A percentile compares a stretch with the other conserved stretches of the same genome.
phyloP scores from a whole-genome alignment of 2,329 filamentous ascomycete species.

The Neonectria neomacrospora region DNA sequence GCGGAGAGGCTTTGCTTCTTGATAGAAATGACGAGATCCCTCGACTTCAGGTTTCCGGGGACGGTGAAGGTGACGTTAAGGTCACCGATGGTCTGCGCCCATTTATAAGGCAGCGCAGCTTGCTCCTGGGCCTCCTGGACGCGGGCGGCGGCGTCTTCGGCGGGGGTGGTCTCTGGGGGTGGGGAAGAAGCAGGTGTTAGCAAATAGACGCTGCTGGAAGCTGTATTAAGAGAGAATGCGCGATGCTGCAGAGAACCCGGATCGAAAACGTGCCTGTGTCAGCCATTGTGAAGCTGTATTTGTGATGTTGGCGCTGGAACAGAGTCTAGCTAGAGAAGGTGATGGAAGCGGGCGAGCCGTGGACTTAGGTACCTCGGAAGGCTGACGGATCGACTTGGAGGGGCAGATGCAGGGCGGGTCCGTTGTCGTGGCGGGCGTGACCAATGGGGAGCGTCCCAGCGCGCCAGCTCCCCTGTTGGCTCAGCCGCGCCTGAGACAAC shows the following conservation, averaged over 20 bases:
- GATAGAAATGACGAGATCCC: slow-evolving; percentile 85
- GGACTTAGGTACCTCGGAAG: slow-evolving; percentile 34
- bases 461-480: slow-evolving; percentile 24
- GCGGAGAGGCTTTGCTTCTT: slow-evolving; percentile 82
- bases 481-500: slow-evolving; percentile 41
- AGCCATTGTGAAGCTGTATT: slow-evolving; percentile 49
- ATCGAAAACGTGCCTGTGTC: slow-evolving; percentile 51
- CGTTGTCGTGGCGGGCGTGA: slow-evolving; percentile 1
- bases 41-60: slow-evolving; percentile 83
- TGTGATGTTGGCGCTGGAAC: slow-evolving; percentile 9
- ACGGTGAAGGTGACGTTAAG: slow-evolving; percentile 83
- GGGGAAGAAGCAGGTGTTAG: slow-evolving; percentile 21
- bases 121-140: slow-evolving; percentile 88
- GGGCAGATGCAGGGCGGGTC: slow-evolving; percentile 31
- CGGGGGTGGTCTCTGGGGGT: slow-evolving; percentile 62
- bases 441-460: slow-evolving; percentile 35
- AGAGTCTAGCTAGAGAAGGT: slow-evolving; percentile 12
- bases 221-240: background rate
- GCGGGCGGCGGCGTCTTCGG: slow-evolving; percentile 67
- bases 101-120: slow-evolving; percentile 93
- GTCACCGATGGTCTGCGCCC: slow-evolving; percentile 92
- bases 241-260: background rate
- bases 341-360: slow-evolving; percentile 25
- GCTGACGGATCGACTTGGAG: slow-evolving; percentile 44
- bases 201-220: background rate